These are phyloP conservation scores for Phragmites australis DNA, from an alignment of 176 grass and related monocot species.

Conservation along the genomic window DNA sequence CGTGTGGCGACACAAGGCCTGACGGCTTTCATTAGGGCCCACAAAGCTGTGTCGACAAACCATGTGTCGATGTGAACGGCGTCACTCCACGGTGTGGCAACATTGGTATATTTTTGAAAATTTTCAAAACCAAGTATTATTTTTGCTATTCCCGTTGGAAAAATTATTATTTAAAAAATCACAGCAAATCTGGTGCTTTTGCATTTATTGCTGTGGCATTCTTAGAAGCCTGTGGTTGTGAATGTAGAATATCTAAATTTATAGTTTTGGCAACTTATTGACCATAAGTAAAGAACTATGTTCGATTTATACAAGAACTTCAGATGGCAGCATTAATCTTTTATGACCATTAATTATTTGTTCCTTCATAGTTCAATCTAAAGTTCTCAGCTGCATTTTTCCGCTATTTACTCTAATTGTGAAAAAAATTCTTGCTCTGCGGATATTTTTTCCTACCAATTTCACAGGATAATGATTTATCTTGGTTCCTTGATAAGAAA, in stretches of 20 bases:
- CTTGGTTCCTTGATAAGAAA: conserved; percentile 31
- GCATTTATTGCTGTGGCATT: background rate
- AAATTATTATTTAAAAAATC: no score
- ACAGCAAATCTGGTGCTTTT: conserved; percentile 28
- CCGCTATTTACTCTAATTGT: background rate
- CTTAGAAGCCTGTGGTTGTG: background rate
- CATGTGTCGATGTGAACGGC: no score
- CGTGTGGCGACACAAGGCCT: no score
- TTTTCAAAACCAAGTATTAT: no score
- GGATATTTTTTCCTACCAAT: background rate
- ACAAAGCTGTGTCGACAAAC: no score
- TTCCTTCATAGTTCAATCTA: background rate
- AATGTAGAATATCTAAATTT: conserved; percentile 22
- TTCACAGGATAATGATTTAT: background rate
- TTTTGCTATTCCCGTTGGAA: no score
- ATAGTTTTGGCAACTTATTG: background rate
- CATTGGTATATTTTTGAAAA: no score
- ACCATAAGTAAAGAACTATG: background rate
- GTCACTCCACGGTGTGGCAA: no score
- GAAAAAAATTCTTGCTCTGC: background rate
- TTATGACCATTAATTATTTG: background rate
- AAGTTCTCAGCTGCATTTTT: conserved; percentile 4
- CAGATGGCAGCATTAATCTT: background rate
- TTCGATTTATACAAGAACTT: background rate
- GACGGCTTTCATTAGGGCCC: no score